phyloP scores from a whole-genome alignment of 2,329 filamentous ascomycete genomes.

The Colletotrichum viniferum region DNA sequence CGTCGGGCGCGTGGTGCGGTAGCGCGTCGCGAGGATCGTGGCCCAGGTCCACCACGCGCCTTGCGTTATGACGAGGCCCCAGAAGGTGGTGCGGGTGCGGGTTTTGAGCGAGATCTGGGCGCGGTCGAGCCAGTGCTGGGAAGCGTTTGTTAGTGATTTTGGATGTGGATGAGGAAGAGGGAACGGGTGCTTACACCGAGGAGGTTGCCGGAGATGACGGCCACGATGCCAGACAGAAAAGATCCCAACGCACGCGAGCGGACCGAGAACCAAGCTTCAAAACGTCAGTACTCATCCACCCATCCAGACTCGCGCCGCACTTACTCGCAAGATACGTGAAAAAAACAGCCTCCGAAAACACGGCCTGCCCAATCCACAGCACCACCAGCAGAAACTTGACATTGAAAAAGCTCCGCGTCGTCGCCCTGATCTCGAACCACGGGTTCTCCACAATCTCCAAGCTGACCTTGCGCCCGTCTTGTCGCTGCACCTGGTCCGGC shows the following conservation, averaged over 20 bases:
- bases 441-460: conserved; percentile 61
- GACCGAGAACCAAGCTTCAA: conserved; percentile 69
- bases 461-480: conserved; percentile 66
- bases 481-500: conserved; percentile 66
- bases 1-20: conserved; percentile 57
- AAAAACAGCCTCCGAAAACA: conserved; percentile 74
- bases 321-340: conserved; percentile 66
- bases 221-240: conserved; percentile 71
- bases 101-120: conserved; percentile 56
- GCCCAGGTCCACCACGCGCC: conserved; percentile 78
- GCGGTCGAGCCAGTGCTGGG: conserved; percentile 59
- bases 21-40: conserved; percentile 67
- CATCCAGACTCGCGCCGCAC: conserved; percentile 6
- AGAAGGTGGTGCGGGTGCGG: conserved; percentile 61
- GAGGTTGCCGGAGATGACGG: conserved; percentile 68
- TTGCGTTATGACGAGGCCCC: conserved; percentile 58
- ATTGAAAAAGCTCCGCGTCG: conserved; percentile 61
- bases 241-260: conserved; percentile 72
- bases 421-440: conserved; percentile 64
- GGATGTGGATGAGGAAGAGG: rapidly evolving
- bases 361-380: conserved; percentile 72
- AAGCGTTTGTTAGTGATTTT: conserved; percentile 1
- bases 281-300: conserved; percentile 16
- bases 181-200: conserved; percentile 52
- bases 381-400: conserved; percentile 68